Conservation (phyloP, 306 rosid species). For the Rosa chinensis region DNA sequence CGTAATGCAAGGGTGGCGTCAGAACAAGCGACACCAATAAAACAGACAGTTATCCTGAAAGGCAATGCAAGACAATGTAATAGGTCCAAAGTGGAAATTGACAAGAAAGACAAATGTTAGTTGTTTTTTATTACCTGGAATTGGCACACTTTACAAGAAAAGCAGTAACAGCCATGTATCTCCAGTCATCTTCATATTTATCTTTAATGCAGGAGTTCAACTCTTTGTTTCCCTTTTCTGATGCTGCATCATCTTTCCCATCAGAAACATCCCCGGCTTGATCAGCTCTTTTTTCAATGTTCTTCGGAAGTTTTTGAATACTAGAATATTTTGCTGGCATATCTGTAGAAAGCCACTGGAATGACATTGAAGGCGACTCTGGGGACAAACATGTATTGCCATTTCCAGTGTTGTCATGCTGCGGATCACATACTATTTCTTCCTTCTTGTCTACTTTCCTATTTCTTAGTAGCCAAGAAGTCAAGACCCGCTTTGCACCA, state of each 20-base stretch:
- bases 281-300: slow-evolving; percentile 27
- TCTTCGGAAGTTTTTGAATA: slow-evolving; percentile 36
- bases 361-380: slow-evolving; percentile 60
- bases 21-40: slow-evolving; percentile 85
- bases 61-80: slow-evolving; percentile 1
- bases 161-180: slow-evolving; percentile 93
- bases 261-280: slow-evolving; percentile 36
- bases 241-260: slow-evolving; percentile 30
- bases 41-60: slow-evolving; percentile 88
- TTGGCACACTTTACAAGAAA: slow-evolving; percentile 77
- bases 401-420: slow-evolving; percentile 34
- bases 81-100: slow-evolving; percentile 17
- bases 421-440: slow-evolving; percentile 31
- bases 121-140: slow-evolving; percentile 59
- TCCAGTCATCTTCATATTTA: slow-evolving; percentile 88
- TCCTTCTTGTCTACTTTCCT: slow-evolving; percentile 40
- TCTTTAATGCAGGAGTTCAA: slow-evolving; percentile 36
- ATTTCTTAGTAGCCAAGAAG: slow-evolving; percentile 81
- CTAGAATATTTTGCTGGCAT: slow-evolving; percentile 74
- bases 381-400: slow-evolving; percentile 31
- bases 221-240: slow-evolving; percentile 41
- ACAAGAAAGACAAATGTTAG: slow-evolving; percentile 22
- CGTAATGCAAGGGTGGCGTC: slow-evolving; percentile 82
- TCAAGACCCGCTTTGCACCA: slow-evolving; percentile 95
- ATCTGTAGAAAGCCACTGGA: slow-evolving; percentile 98